phyloP scores from a whole-genome alignment of 179 eudicot species.

The Actinidia arguta region DNA sequence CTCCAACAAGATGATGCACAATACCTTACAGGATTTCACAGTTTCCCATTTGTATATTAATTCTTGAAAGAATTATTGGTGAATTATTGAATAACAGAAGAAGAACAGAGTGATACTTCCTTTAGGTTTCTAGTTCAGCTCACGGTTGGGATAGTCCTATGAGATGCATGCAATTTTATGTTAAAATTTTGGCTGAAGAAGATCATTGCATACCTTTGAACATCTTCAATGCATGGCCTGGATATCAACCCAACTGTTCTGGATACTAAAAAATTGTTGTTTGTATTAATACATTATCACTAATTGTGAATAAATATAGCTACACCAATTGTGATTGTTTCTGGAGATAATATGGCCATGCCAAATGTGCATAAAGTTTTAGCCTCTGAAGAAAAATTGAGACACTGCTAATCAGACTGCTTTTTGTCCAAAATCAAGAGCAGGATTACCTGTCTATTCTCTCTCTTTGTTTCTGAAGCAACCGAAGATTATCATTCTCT shows the following conservation, averaged over 20 bases:
- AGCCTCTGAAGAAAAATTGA: neutral
- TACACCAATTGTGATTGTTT: neutral
- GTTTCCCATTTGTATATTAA: neutral
- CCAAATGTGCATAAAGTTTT: neutral
- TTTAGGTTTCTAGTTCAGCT: neutral
- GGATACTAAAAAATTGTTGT: neutral
- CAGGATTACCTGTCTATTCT: constrained; percentile 25
- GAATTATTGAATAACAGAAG: neutral
- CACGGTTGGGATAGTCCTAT: neutral
- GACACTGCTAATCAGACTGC: neutral
- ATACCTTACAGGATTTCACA: neutral
- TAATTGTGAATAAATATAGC: no score
- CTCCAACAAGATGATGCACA: neutral
- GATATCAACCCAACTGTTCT: neutral
- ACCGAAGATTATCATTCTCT: constrained; percentile 12
- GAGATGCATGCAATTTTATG: neutral
- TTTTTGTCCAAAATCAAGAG: neutral
- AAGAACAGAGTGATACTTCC: neutral
- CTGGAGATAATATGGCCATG: neutral
- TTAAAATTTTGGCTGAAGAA: constrained; percentile 2
- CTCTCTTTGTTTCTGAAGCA: constrained; percentile 21
- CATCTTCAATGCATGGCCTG: neutral
- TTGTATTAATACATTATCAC: neutral
- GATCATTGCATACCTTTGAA: neutral
- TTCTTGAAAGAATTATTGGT: neutral